Evolutionary conservation across 305 asterid species (phyloP), one percentile per base, ranked within the genome.

Genomic region (Fraxinus paxiana): DNA sequence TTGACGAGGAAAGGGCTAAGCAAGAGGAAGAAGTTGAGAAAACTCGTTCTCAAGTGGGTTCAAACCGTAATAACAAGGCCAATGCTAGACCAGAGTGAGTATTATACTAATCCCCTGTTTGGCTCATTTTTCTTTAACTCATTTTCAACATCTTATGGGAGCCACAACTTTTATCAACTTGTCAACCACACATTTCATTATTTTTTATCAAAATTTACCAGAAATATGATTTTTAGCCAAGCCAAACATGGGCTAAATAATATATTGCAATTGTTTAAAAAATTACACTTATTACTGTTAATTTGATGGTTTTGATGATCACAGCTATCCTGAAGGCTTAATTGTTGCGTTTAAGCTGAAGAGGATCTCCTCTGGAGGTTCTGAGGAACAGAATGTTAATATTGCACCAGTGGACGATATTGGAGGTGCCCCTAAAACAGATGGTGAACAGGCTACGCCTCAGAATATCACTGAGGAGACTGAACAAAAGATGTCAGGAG

Each of bases 291-390:
- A 75, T 76, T 71, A 17, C 73, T 15, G 35, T 79, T 83, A 80
- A 84, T 77, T 76, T 73, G 69, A 81, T 80, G 34, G 13, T 1
- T 35, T 33, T 81, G 79, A 26, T 82, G 76, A 72, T 90, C 69
- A 85, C 96, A 94, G 98, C 84, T 96, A 91, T 51, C 98, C 98
- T 5, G 92, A 88, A 86, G 98, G 97, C 79, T 86, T 96, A 82
- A 91, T 94, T 81, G 89, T 96, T 82, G 91, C 98, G 38, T 93
- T 96, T 84, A 91, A 87, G 76, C 83, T 96, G 88, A 96, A 88
- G 90, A 90, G 86, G 54, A 88, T 85, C 76, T 78, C 80, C 76
- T 78, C 80, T 81, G 86, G 84, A 67, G 92, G 78, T 80, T 84
- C 92, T 28, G 15, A 82, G 3, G 77, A 89, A 67, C 75, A 85